phyloP scores from a whole-genome alignment of 345 rosid species.

The Cochlearia excelsa region DNA sequence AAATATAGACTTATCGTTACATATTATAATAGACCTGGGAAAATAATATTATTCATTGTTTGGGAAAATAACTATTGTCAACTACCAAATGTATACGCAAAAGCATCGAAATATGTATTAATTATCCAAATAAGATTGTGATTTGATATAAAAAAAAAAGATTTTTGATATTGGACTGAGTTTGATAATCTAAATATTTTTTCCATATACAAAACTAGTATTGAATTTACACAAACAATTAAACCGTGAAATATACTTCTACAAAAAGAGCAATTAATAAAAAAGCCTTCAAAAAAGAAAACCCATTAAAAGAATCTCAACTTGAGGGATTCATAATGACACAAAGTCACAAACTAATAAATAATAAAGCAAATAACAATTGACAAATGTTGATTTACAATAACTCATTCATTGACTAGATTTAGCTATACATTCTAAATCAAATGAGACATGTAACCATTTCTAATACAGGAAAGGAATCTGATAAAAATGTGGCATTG shows the following conservation, averaged over 20 bases:
- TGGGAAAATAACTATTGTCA: not conserved
- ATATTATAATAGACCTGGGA: not conserved
- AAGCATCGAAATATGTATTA: not conserved
- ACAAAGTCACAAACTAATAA: not conserved
- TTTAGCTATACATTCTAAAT: constrained; percentile 20
- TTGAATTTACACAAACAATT: not conserved
- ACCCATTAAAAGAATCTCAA: not conserved
- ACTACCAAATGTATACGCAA: constrained; percentile 23
- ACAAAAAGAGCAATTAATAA: not conserved
- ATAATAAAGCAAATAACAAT: constrained; percentile 12
- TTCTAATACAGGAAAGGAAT: constrained; percentile 60
- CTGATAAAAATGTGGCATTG: constrained; percentile 58
- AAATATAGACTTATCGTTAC: not conserved
- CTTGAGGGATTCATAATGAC: constrained; percentile 20
- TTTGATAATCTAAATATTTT: constrained; percentile 1
- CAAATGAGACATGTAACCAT: constrained; percentile 25
- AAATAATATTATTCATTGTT: not conserved
- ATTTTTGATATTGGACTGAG: not conserved
- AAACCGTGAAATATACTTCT: constrained; percentile 3
- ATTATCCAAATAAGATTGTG: not conserved
- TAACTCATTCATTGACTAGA: constrained; percentile 27
- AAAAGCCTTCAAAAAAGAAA: not conserved
- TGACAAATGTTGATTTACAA: constrained; percentile 24
- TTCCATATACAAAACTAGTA: not conserved
- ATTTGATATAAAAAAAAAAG: too few species aligned